These are phyloP conservation scores for Penicillium cosmopolitanum DNA, from an alignment of 495 filamentous ascomycete species.

Conservation along the genomic window DNA sequence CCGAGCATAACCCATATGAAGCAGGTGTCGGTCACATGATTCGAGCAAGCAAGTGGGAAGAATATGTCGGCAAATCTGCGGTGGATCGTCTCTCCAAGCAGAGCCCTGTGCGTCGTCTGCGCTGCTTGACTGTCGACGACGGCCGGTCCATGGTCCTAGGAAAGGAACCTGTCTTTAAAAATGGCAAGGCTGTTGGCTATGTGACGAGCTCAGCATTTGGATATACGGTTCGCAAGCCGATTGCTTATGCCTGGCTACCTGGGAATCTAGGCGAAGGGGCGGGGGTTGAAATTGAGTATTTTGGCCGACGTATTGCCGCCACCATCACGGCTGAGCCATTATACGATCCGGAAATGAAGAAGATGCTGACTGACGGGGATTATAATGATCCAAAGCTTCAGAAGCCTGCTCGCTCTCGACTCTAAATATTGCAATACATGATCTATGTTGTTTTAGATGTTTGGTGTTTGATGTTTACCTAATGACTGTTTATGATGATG, in stretches of 20 bases:
- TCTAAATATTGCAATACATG: constrained; percentile 4
- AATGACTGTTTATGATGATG: neutral
- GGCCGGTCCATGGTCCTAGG: constrained; percentile 50
- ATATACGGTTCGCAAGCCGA: constrained; percentile 47
- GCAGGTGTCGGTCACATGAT: constrained; percentile 45
- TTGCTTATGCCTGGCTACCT: constrained; percentile 53
- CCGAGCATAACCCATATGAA: constrained; percentile 54
- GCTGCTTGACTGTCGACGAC: constrained; percentile 49
- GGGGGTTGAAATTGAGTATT: constrained; percentile 52
- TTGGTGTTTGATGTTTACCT: neutral
- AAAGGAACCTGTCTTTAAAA: constrained; percentile 52
- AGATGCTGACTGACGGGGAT: constrained; percentile 23
- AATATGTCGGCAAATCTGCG: constrained; percentile 44
- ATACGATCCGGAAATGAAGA: constrained; percentile 42
- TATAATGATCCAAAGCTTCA: constrained; percentile 8
- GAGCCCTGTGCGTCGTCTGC: constrained; percentile 33
- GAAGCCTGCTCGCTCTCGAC: constrained; percentile 22
- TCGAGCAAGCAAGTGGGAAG: constrained; percentile 36
- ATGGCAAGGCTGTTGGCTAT: constrained; percentile 45
- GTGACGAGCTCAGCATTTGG: constrained; percentile 53
- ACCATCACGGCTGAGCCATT: constrained; percentile 42
- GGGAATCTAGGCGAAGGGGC: constrained; percentile 34
- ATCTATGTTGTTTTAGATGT: neutral
- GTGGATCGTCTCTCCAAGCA: constrained; percentile 31
- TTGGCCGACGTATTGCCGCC: constrained; percentile 46